Evolutionary conservation across 805 yeast species (phyloP), one percentile per base, ranked within the genome.

Genomic region (Myxozyma mucilagina): DNA sequence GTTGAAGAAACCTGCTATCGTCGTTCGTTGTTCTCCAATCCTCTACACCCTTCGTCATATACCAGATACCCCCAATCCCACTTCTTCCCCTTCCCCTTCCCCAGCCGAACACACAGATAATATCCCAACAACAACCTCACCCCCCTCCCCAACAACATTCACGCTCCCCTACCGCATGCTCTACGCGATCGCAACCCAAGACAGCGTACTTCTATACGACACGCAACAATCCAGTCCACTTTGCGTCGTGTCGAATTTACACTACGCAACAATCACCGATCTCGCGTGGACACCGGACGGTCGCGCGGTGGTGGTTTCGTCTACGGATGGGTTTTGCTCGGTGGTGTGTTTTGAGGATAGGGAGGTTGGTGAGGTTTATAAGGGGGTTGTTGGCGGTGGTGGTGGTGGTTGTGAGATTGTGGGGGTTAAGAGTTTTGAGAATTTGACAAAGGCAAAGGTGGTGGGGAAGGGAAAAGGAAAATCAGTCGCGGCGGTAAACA

Each of bases 291-390:
- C 89, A 24, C 74, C 76, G 4, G 91, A 89, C 72, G 99, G 98
- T 0, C 73, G 74, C 14, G 75, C 82, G 13, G 73, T 94, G 16
- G 77, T 93, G 67, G 79, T 89, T 29, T 85, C 96, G 6, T 89
- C 97, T 0, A 88, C 96, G 0, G 99, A 94, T 73, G 98, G 98
- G 18, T 93, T 91, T 72, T 87, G 97, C 66, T 87, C 97, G 0
- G 80, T 81, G 48, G 73, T 92, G 1, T 73, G 77, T 6, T 82
- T 90, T 51, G 81, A 81, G 4, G 73, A 75, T 1, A 80, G 75
- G 1, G 78, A 83, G 11, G 77, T 90, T 38, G 97, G 97, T 38
- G 66, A 68, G 1, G 73, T 69, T 35, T 74, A 74, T 51, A 56
- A 68, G 47, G 56, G 61, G 24, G 59, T 63, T 18, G 29, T 7